Evolutionary conservation across 306 rosid genomes (phyloP).

Genomic region (cucumber (Cucumis sativus)): Cucumber_9930_V3 NC_026656.2:19480001-19480500

Average conservation of each 20-base stretch:
- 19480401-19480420: neutral
- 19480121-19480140: slow-evolving; percentile 13
- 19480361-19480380: neutral
- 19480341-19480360: no score
- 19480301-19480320: neutral
- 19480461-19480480: neutral
- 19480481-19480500: neutral
- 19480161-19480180: slow-evolving; percentile 7
- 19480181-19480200: neutral
- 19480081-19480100: slow-evolving; percentile 17
- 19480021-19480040: slow-evolving; percentile 16
- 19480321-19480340: no score
- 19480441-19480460: neutral
- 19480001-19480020: slow-evolving; percentile 15
- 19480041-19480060: slow-evolving; percentile 16
- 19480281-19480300: neutral
- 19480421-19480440: neutral
- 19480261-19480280: neutral
- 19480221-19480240: slow-evolving; percentile 3
- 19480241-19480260: neutral
- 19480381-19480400: neutral
- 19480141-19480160: slow-evolving; percentile 18
- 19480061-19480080: slow-evolving; percentile 22
- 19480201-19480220: neutral
- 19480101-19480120: slow-evolving; percentile 16